Evolutionary conservation across 352 stramenopile genomes (phyloP).

Genomic region (Aphanomyces stellatus): DNA sequence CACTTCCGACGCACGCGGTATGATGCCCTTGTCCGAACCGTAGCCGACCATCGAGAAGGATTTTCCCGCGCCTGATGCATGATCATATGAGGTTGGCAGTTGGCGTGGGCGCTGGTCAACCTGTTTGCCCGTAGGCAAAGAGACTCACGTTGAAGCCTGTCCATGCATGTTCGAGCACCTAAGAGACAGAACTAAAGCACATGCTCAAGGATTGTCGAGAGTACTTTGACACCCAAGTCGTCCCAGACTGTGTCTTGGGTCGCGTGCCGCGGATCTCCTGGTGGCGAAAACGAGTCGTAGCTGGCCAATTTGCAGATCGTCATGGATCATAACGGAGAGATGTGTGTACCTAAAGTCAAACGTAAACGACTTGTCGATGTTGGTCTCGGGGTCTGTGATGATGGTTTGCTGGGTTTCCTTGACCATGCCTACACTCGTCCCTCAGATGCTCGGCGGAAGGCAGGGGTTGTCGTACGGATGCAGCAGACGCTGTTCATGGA

Average conservation of each 20-base stretch:
- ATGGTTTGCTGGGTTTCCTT: slow-evolving; percentile 74
- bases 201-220: background rate
- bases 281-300: slow-evolving; percentile 72
- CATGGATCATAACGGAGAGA: background rate
- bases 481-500: slow-evolving; percentile 56
- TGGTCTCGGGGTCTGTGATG: slow-evolving; percentile 74
- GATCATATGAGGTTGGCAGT: background rate
- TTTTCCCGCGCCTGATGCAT: slow-evolving; percentile 61
- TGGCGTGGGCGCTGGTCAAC: background rate
- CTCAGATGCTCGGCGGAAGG: background rate
- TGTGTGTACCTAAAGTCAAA: slow-evolving; percentile 72
- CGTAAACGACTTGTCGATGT: slow-evolving; percentile 66
- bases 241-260: slow-evolving; percentile 81
- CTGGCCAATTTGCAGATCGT: slow-evolving; percentile 28
- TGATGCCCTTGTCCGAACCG: slow-evolving; percentile 71
- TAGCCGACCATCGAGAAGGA: slow-evolving; percentile 86
- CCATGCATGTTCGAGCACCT: slow-evolving; percentile 65
- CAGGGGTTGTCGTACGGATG: slow-evolving; percentile 37
- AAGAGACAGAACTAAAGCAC: background rate
- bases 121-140: slow-evolving; percentile 82
- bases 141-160: slow-evolving; percentile 86
- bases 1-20: slow-evolving; percentile 66
- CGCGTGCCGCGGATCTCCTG: slow-evolving; percentile 45
- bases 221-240: slow-evolving; percentile 71
- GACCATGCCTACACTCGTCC: slow-evolving; percentile 47